Evolutionary conservation across 2,329 filamentous ascomycete species (phyloP).

Genomic region (Calonectria leucothoes): DNA sequence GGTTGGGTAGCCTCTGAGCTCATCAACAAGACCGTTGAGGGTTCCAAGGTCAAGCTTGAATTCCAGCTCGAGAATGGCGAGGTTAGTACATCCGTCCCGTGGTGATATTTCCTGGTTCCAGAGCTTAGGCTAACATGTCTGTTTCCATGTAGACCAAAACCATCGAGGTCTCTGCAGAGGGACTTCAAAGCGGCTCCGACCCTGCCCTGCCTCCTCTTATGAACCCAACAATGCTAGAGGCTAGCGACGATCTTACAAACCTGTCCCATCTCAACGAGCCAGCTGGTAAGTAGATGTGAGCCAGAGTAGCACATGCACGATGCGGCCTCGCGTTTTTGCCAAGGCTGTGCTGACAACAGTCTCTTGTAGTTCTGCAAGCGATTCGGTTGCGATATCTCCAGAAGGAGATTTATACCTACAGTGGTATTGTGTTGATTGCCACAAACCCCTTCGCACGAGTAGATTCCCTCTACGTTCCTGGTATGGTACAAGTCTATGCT

Average conservation of each 20-base stretch:
- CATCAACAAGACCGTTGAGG: conserved; percentile 83
- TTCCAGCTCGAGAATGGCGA: conserved; percentile 95
- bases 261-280: conserved; percentile 98
- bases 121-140: background rate
- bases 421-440: conserved; percentile 97
- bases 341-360: conserved; percentile 35
- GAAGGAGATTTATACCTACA: conserved; percentile 99
- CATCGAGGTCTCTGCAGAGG: conserved; percentile 80
- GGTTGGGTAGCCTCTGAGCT: conserved; percentile 99
- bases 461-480: conserved; percentile 97
- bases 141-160: conserved; percentile 69
- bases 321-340: background rate
- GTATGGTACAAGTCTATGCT: conserved; percentile 99
- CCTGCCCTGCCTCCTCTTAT: conserved; percentile 89
- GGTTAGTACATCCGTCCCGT: conserved; percentile 60
- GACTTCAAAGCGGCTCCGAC: conserved; percentile 81
- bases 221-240: conserved; percentile 98
- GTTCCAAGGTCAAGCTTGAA: conserved; percentile 86
- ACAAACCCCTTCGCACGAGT: conserved; percentile 98
- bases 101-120: background rate
- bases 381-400: conserved; percentile 97
- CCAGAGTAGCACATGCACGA: background rate
- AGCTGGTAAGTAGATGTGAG: conserved; percentile 73
- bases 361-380: conserved; percentile 84
- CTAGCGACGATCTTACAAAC: conserved; percentile 97